Evolutionary conservation across 331 rosid genomes (phyloP).

Genomic region (Pyracantha coccinea): DNA sequence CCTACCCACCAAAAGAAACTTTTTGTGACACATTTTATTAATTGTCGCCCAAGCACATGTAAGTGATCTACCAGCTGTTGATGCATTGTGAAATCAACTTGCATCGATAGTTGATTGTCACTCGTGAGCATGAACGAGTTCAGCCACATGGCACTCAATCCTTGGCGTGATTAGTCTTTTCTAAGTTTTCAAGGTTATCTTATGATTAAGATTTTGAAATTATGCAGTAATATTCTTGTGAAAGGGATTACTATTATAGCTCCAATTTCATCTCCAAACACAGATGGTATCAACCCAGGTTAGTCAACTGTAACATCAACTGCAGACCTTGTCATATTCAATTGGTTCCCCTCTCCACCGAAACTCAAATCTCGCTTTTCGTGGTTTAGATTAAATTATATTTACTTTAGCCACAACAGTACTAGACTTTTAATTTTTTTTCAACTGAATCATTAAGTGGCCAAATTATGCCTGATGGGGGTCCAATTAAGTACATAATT

Average conservation of each 20-base stretch:
- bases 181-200: not conserved
- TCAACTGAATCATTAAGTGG: too few relatives aligned
- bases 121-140: not conserved
- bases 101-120: not conserved
- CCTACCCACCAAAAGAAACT: not conserved
- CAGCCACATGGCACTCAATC: too few relatives aligned
- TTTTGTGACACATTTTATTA: not conserved
- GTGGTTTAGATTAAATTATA: too few relatives aligned
- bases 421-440: too few relatives aligned
- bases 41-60: not conserved
- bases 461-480: not conserved
- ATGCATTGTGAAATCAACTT: not conserved
- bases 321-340: too few relatives aligned
- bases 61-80: not conserved
- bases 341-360: too few relatives aligned
- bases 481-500: not conserved
- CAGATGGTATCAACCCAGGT: conserved; percentile 58
- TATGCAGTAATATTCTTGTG: conserved; percentile 34
- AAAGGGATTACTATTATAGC: conserved; percentile 51
- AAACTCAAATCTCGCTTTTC: too few relatives aligned
- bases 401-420: too few relatives aligned
- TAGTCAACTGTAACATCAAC: not conserved
- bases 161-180: too few relatives aligned
- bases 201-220: not conserved
- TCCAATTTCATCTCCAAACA: conserved; percentile 46